A percentile compares a stretch with the other conserved stretches of the same genome.
Evolutionary conservation across 805 yeast species (phyloP).

Genomic region (Candida maesae): DNA sequence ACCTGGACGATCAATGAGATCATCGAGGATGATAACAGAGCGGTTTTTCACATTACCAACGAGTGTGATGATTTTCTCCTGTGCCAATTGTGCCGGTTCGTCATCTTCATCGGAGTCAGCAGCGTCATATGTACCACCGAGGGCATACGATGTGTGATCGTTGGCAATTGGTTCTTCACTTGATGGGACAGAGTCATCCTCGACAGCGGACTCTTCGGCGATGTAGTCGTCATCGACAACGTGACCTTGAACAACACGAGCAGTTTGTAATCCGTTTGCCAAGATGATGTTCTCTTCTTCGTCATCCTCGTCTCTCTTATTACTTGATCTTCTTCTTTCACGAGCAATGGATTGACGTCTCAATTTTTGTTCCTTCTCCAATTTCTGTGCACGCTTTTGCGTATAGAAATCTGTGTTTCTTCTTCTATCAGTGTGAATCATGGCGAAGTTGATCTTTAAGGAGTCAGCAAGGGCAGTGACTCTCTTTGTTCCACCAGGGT

Average conservation of each 20-base stretch:
- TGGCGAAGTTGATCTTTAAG: slow-evolving; percentile 92
- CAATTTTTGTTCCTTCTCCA: slow-evolving; percentile 31
- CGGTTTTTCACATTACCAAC: slow-evolving; percentile 94
- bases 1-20: slow-evolving; percentile 94
- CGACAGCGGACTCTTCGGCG: slow-evolving; percentile 28
- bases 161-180: slow-evolving; percentile 25
- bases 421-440: slow-evolving; percentile 98
- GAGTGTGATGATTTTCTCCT: slow-evolving; percentile 86
- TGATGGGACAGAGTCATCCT: slow-evolving; percentile 30
- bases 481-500: slow-evolving; percentile 98
- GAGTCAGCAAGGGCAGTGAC: slow-evolving; percentile 98
- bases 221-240: slow-evolving; percentile 85
- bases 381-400: slow-evolving; percentile 33
- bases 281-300: slow-evolving; percentile 66
- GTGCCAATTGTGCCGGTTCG: slow-evolving; percentile 41
- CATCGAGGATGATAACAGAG: slow-evolving; percentile 92
- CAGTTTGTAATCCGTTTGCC: slow-evolving; percentile 85
- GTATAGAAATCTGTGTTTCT: slow-evolving; percentile 65
- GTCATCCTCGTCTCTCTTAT: slow-evolving; percentile 42
- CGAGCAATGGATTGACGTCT: slow-evolving; percentile 45
- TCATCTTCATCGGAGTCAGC: slow-evolving; percentile 86
- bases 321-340: slow-evolving; percentile 39
- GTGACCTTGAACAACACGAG: slow-evolving; percentile 94
- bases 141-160: slow-evolving; percentile 46
- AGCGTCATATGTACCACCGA: slow-evolving; percentile 80